phyloP scores from a whole-genome alignment of 768 basidiomycete species.

The Leccinum variicolor region DNA sequence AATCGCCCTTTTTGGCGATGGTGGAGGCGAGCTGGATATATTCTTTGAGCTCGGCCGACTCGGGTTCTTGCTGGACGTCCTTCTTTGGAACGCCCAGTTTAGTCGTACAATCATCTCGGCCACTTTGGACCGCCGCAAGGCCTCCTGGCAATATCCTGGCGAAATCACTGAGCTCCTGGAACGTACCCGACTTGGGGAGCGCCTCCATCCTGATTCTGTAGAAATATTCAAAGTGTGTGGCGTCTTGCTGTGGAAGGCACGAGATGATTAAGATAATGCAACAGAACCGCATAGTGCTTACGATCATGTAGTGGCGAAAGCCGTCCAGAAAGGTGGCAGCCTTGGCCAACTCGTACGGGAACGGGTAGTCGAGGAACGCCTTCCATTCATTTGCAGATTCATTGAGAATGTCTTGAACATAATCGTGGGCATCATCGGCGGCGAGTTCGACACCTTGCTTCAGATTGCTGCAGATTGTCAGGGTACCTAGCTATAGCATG shows the following conservation, averaged over 20 bases:
- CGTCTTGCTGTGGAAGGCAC: conserved; percentile 2
- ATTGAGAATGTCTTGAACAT: background rate
- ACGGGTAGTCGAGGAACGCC: background rate
- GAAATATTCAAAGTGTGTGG: conserved; percentile 3
- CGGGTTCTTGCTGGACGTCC: background rate
- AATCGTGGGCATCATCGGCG: background rate
- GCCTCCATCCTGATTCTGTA: background rate
- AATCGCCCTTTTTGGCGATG: background rate
- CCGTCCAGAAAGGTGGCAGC: background rate
- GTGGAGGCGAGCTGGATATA: background rate
- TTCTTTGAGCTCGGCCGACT: background rate
- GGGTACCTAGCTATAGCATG: background rate
- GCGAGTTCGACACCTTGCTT: background rate
- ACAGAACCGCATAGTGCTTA: background rate
- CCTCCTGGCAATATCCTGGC: background rate
- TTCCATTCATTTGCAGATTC: background rate
- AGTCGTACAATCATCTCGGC: background rate
- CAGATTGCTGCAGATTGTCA: background rate
- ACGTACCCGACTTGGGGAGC: background rate
- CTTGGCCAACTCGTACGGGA: background rate
- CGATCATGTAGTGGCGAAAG: conserved; percentile 8
- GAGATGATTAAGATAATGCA: background rate
- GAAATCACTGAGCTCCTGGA: background rate
- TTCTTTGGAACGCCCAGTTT: background rate
- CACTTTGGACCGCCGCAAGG: background rate